These are phyloP conservation scores for Elsinoe batatas DNA, from an alignment of 2,329 filamentous ascomycete species.

Conservation along the genomic window DNA sequence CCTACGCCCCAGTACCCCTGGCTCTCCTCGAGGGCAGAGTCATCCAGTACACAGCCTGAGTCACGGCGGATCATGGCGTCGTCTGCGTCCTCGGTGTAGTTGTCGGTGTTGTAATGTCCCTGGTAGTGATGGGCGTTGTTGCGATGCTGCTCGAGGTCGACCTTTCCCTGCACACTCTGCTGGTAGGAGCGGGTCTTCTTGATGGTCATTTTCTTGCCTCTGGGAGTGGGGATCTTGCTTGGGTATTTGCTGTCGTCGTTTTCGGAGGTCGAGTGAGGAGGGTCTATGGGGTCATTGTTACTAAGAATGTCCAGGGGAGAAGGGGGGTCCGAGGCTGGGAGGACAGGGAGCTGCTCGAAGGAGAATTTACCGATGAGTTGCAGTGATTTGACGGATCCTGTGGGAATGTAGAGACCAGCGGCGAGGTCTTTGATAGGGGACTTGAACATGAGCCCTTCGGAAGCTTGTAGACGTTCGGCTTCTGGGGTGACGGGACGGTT, in stretches of 20 bases:
- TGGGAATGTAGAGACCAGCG: neutral
- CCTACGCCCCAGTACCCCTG: neutral
- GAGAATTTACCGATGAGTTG: conserved; percentile 3
- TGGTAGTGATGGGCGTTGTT: too few species aligned
- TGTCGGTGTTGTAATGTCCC: too few species aligned
- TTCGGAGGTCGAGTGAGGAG: too few species aligned
- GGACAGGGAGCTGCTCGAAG: neutral
- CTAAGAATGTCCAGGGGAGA: too few species aligned
- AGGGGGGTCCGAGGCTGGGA: neutral
- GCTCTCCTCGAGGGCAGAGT: neutral
- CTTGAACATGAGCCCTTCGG: neutral
- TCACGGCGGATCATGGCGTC: neutral
- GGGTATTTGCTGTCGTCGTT: too few species aligned
- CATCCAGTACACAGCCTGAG: neutral
- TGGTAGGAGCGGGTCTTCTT: too few species aligned
- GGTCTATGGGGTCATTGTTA: too few species aligned
- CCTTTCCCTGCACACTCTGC: too few species aligned
- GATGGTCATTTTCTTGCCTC: too few species aligned
- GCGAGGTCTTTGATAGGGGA: conserved; percentile 5
- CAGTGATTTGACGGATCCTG: neutral
- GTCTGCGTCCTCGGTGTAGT: neutral
- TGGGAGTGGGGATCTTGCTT: too few species aligned
- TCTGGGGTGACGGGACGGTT: neutral
- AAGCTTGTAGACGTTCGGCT: neutral
- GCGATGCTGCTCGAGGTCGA: too few species aligned